Evolutionary conservation across 768 basidiomycete species (phyloP).

Genomic region (Pseudohyphozyma bogoriensis): DNA sequence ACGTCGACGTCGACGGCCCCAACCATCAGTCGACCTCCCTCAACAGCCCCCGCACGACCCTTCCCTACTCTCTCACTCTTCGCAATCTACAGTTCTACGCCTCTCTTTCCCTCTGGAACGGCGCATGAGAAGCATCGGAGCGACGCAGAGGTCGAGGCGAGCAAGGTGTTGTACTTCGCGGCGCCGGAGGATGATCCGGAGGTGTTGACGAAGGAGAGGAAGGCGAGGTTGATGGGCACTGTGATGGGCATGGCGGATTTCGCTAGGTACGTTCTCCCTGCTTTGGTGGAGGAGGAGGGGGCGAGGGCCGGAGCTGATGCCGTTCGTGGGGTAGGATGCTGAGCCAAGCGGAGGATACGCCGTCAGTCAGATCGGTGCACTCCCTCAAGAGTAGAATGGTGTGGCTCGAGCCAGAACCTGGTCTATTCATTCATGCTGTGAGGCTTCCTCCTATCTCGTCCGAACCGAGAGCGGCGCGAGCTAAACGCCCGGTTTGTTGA

Average conservation of each 20-base stretch:
- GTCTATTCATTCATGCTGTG: constrained; percentile 18
- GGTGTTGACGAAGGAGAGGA: not conserved
- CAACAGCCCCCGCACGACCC: too few species aligned
- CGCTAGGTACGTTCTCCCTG: constrained; percentile 15
- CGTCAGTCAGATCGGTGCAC: constrained; percentile 3
- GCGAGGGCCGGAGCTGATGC: not conserved
- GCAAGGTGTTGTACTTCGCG: constrained; percentile 9
- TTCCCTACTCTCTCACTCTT: constrained; percentile 11
- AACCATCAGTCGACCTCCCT: too few species aligned
- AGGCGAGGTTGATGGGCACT: constrained; percentile 13
- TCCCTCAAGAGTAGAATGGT: constrained; percentile 15
- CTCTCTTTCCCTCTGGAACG: not conserved
- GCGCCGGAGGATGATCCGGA: not conserved
- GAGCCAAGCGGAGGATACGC: not conserved
- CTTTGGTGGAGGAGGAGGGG: not conserved
- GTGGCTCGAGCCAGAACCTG: constrained; percentile 21
- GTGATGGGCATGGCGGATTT: constrained; percentile 21
- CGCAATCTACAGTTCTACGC: constrained; percentile 10
- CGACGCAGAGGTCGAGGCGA: constrained; percentile 15
- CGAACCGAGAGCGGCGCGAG: too few species aligned
- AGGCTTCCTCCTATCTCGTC: not conserved
- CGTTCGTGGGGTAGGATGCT: constrained; percentile 10
- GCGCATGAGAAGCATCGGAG: not conserved
- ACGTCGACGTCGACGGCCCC: too few species aligned
- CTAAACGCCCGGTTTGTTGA: not conserved